Evolutionary conservation across 495 filamentous ascomycete species (phyloP), one percentile per base, ranked within the genome.

Genomic region (Penicillium pancosmium): DNA sequence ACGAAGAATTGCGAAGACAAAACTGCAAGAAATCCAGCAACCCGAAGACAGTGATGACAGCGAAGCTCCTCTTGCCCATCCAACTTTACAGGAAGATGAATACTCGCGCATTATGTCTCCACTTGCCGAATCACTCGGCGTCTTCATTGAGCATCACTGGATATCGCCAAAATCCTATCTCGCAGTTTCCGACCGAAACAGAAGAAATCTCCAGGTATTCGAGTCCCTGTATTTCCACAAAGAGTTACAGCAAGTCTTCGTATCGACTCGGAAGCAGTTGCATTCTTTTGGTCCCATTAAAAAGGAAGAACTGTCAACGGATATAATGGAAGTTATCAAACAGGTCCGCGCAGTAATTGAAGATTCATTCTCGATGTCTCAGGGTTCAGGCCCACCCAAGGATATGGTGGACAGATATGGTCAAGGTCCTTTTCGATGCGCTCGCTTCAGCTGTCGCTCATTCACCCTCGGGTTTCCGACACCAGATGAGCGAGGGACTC

Each of bases 101-200:
- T 33, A 44, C n/a, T 15, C 12, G 8, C 21, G 27, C 15, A 16
- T 46, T 15, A 43, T 55, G 40, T 2, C 4, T 15, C 21, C 25
- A 4, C 38, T 55, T 43, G 41, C 52, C 16, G 52, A 55, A 19
- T 27, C 52, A 27, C 16, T 55, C 5, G 40, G 40, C 23, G 40
- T 55, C 38, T 55, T 44, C 16, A 18, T 46, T 47, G 38, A 55
- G 3, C 19, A 55, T 11, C 41, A 55, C 18, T 55, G 52, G 52
- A 16, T 5, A 2, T 25, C 31, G 16, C 52, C 52, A 16, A 55
- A 43, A 25, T 11, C n/a, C 2, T 19, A n/a, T 25, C 52, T 55
- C 5, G 13, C 38, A 7, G 52, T 55, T 27, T 55, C 52, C 18
- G 27, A 38, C 3, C 52, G 52, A 1, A 55, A 55, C n/a, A 31